Base-by-base conservation (phyloP, 2,329 filamentous ascomycete genomes). In the Aspergillus sp. region DNA sequence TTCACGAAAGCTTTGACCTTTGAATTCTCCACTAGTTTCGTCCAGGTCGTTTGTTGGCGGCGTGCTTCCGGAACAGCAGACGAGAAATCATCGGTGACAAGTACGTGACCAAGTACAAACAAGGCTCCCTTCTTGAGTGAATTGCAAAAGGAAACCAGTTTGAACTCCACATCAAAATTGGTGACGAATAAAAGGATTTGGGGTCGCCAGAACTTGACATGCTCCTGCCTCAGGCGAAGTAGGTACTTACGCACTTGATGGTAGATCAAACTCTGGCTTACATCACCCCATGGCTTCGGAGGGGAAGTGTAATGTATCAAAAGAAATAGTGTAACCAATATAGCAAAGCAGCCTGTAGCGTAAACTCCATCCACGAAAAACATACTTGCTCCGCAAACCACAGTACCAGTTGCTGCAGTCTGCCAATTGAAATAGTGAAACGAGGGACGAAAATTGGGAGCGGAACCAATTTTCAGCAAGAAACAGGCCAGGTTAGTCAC, bases 131-230 rank as follows among this genome's bases (percentile, higher is more conserved):
- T 96, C 71, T 96, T 96, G 71, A 96, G 78, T 0, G 90, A 92
- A 71, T 96, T 96, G 75, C 91, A 96, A 65, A 96, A 96, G 58
- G 93, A 90, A 2, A 96, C 93, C 41, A 96, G 82, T 43, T 90
- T 88, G 53, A 90, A 91, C 70, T 95, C 90, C 6, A 83, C 84
- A n/a, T 91, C 83, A 4, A 91, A 89, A 66, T 95, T 86, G 69
- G 93, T 95, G 62, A 95, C 86, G 53, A 96, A 84, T 0, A 96
- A 81, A 48, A 96, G 84, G 44, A 96, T 93, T 63, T 96, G 91
- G 0, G 91, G 91, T 52, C 91, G 83, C 91, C 92, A 96, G 71
- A 96, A 96, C 68, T 96, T 96, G 73, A 96, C 92, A 70, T 96
- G 91, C 66, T 96, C 91, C 37, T 91, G 90, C 50, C 86, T 87